Evolutionary conservation across 192 early-diverging fungal species (phyloP).

Genomic region (Rhizophagus sp.): DNA sequence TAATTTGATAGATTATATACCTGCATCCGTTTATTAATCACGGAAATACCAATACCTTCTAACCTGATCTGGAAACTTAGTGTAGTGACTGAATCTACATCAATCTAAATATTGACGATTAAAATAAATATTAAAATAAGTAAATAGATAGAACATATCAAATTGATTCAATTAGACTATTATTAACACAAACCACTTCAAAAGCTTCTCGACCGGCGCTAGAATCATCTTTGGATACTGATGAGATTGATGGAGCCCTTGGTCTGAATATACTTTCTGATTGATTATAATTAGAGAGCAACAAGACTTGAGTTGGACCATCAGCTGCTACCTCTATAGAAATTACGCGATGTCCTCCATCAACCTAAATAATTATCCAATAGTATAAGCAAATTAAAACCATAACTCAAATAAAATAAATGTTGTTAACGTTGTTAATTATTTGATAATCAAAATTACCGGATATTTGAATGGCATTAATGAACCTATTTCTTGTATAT

Average conservation of each 20-base stretch:
- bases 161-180: too few species aligned
- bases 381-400: not conserved
- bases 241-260: constrained; percentile 30
- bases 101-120: constrained; percentile 34
- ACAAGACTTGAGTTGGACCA: constrained; percentile 67
- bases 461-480: constrained; percentile 83
- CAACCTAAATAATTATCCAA: not conserved
- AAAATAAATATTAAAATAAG: too few species aligned
- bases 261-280: constrained; percentile 65
- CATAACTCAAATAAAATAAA: not conserved
- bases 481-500: constrained; percentile 88
- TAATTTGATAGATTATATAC: constrained; percentile 30
- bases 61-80: constrained; percentile 72
- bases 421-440: not conserved
- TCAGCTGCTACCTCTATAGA: constrained; percentile 76
- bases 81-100: constrained; percentile 50
- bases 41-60: constrained; percentile 88
- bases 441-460: constrained; percentile 35
- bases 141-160: too few species aligned
- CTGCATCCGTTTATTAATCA: constrained; percentile 76
- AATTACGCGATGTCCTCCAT: constrained; percentile 47
- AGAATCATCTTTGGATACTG: not conserved
- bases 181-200: constrained; percentile 15
- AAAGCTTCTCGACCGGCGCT: constrained; percentile 3
- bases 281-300: constrained; percentile 66